Evolutionary conservation across 441 rosid species (phyloP).

Genomic region (Sinapis alba): DNA sequence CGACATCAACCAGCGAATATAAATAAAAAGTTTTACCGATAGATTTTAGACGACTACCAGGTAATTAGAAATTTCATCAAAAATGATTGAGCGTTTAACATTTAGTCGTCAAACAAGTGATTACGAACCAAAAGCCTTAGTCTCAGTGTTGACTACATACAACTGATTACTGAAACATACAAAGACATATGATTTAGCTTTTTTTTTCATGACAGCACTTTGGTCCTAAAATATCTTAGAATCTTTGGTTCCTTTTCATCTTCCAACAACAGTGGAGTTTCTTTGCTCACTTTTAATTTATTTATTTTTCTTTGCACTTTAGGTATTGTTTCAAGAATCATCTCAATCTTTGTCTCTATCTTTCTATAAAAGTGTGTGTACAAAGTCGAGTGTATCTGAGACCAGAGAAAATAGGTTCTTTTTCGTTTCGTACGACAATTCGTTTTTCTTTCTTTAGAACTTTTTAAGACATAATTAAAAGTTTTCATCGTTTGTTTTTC

Average conservation of each 20-base stretch:
- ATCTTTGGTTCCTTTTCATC: constrained; percentile 21
- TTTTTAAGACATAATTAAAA: background rate
- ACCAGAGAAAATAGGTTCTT: constrained; percentile 11
- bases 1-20: background rate
- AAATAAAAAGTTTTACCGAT: background rate
- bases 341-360: constrained; percentile 25
- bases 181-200: background rate
- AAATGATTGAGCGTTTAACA: background rate
- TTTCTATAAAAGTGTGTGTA: constrained; percentile 24
- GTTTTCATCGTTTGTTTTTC: background rate
- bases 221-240: constrained; percentile 19
- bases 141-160: background rate
- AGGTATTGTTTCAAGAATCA: constrained; percentile 20
- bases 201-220: background rate
- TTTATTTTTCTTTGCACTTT: constrained; percentile 6
- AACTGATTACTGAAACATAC: background rate
- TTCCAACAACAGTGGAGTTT: constrained; percentile 40
- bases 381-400: constrained; percentile 18
- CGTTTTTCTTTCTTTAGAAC: constrained; percentile 22
- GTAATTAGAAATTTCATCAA: background rate
- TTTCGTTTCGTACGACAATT: constrained; percentile 31
- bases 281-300: constrained; percentile 15
- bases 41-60: background rate
- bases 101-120: background rate
- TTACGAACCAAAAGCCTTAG: background rate